These are phyloP conservation scores for Endocarpon pusillum DNA, from an alignment of 495 filamentous ascomycete genomes.

Conservation along the genomic window DNA sequence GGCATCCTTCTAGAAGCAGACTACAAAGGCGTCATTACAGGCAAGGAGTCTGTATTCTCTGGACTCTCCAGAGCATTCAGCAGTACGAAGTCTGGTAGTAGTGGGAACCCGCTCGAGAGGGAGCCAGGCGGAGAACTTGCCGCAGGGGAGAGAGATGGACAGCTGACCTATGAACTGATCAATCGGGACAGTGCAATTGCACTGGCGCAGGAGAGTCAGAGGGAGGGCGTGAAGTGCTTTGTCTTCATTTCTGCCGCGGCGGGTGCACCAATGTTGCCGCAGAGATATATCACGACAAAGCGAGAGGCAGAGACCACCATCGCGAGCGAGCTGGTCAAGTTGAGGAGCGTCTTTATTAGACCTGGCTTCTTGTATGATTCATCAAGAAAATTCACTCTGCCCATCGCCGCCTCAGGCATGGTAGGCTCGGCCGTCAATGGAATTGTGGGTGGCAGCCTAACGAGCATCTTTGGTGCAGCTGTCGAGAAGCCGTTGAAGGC, in stretches of 20 bases:
- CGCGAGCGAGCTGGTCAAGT: conserved; percentile 44
- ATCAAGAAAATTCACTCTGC: conserved; percentile 64
- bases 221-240: conserved; percentile 47
- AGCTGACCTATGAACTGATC: conserved; percentile 95
- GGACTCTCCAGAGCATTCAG: conserved; percentile 67
- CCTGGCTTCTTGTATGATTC: conserved; percentile 82
- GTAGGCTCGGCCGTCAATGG: conserved; percentile 55
- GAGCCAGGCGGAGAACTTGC: conserved; percentile 38
- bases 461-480: conserved; percentile 58
- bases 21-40: conserved; percentile 83
- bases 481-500: conserved; percentile 74
- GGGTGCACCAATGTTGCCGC: conserved; percentile 66
- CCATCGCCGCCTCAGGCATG: conserved; percentile 56
- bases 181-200: conserved; percentile 70
- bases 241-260: conserved; percentile 78
- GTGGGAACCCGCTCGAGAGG: conserved; percentile 47
- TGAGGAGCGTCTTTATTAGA: conserved; percentile 69
- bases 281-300: conserved; percentile 81
- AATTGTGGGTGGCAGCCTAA: conserved; percentile 52
- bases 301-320: conserved; percentile 76
- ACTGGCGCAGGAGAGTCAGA: conserved; percentile 63
- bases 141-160: conserved; percentile 47
- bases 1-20: conserved; percentile 96
- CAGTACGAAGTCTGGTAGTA: conserved; percentile 40
- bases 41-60: conserved; percentile 55